Base-by-base conservation (phyloP, 192 early-diverging fungal genomes). In the Backusella psychrophila region DNA sequence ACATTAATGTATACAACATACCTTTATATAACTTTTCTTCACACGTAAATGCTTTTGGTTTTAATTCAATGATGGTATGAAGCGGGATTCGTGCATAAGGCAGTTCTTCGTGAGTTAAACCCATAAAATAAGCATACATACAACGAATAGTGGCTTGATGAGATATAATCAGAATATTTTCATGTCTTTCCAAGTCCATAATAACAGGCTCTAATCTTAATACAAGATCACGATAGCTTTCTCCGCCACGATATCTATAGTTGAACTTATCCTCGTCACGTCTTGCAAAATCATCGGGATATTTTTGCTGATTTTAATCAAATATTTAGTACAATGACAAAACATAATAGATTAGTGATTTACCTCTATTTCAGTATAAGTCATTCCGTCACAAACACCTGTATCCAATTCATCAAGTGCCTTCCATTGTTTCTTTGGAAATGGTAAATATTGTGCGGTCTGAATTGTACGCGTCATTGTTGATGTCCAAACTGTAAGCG, bases 81-180 rank as follows among this genome's bases (percentile, higher is more conserved):
- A 99, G 87, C 5, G 98, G 98, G 66, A 99, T 96, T 80, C 98
- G 98, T 78, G 97, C 89, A 77, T 99, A 99, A 1, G 98, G 98
- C 38, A 99, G 82, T 77, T 99, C 93, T 26, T 97, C 95, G 73
- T 95, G 96, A 35, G 90, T 88, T 76, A 93, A 91, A 72, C 95
- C 94, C 86, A 96, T 88, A 84, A 97, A 99, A 85, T 98, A 99
- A 44, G 94, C 96, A 81, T 99, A 99, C 69, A 99, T 92, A 80
- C 95, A 96, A 26, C 98, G 91, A 81, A 99, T 85, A 31, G 98
- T 96, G 0, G 97, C 98, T 76, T 99, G 98, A 78, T 99, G 98
- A 35, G 95, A 94, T 82, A 98, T 91, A 68, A 98, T 98, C 77
- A 98, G 83, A 69, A 98, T 96, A 74, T 93, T 93, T 80, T 96